A percentile compares a stretch with the other conserved stretches of the same genome.
Evolutionary conservation across 1,139 yeast species (phyloP).

Genomic region (Geotrichum fermentans): DNA sequence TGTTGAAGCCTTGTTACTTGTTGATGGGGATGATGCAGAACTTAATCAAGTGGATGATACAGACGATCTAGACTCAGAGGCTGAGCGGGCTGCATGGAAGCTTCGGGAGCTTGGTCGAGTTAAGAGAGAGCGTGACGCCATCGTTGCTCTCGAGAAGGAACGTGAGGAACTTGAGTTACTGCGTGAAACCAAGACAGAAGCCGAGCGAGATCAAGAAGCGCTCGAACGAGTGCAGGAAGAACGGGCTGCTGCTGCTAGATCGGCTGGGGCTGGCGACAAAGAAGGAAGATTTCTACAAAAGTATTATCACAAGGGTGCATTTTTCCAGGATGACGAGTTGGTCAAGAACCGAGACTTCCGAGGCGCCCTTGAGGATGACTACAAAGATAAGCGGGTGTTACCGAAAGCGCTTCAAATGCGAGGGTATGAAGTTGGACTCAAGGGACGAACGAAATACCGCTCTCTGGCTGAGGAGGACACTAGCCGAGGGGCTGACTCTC

Average conservation of each 20-base stretch:
- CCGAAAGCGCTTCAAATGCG: slow-evolving; percentile 35
- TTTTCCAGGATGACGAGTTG: slow-evolving; percentile 36
- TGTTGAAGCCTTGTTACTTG: slow-evolving; percentile 7
- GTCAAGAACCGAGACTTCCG: slow-evolving; percentile 33
- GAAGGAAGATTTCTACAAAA: slow-evolving; percentile 28
- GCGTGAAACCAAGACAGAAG: slow-evolving; percentile 33
- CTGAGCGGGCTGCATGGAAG: slow-evolving; percentile 47
- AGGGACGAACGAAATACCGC: slow-evolving; percentile 30
- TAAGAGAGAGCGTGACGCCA: slow-evolving; percentile 42
- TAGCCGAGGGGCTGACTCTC: slow-evolving; percentile 18
- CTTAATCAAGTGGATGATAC: slow-evolving; percentile 48
- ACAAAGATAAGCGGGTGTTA: slow-evolving; percentile 31
- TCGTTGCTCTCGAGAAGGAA: slow-evolving; percentile 41
- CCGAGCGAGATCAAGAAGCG: slow-evolving; percentile 28
- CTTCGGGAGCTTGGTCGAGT: slow-evolving; percentile 43
- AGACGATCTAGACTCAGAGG: slow-evolving; percentile 50
- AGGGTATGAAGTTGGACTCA: slow-evolving; percentile 28
- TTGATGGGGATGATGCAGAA: slow-evolving; percentile 26
- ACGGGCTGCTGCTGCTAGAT: slow-evolving; percentile 13
- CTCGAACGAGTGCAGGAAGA: background rate
- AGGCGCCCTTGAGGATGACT: slow-evolving; percentile 32
- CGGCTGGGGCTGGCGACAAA: slow-evolving; percentile 20
- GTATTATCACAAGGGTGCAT: slow-evolving; percentile 39
- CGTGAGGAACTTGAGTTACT: slow-evolving; percentile 40
- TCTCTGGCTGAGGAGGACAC: slow-evolving; percentile 33